Percentiles rank a stretch among this genome's conserved stretches.
Conservation (phyloP, 306 rosid genomes). For the Vigna radiata region DNA sequence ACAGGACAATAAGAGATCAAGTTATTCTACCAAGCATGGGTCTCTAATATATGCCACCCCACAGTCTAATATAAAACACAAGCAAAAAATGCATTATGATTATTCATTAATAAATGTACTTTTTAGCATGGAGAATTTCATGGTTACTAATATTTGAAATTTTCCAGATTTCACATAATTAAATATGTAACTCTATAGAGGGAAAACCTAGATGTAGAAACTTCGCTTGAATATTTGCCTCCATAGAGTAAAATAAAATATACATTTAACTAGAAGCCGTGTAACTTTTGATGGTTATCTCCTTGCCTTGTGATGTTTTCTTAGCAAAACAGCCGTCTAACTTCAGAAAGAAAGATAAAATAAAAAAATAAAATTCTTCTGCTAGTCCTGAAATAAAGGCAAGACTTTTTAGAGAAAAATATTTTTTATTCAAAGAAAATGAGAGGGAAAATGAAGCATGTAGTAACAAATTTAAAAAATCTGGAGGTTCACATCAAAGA, state of each 20-base stretch:
- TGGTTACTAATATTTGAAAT: not conserved
- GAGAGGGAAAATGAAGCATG: not conserved
- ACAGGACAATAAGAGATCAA: not conserved
- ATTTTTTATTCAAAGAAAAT: not conserved
- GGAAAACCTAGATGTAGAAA: slow-evolving; percentile 10
- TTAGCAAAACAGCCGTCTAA: not conserved
- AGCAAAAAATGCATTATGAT: not conserved
- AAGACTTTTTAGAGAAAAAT: not conserved
- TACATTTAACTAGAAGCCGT: slow-evolving; percentile 11
- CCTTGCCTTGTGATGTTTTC: not conserved
- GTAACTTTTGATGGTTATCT: slow-evolving; percentile 17
- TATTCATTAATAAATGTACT: no score
- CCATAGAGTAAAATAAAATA: not conserved
- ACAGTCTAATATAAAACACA: not conserved
- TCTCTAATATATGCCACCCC: not conserved
- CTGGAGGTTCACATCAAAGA: slow-evolving; percentile 27
- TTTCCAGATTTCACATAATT: not conserved
- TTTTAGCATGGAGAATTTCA: not conserved
- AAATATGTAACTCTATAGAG: slow-evolving; percentile 20
- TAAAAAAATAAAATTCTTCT: not conserved
- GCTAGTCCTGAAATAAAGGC: not conserved
- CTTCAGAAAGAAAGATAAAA: slow-evolving; percentile 16
- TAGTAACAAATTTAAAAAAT: not conserved
- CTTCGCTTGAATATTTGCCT: not conserved
- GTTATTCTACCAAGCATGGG: not conserved